Evolutionary conservation across 129 eudicot species (phyloP).

Genomic region (Lactuca sativa): DNA sequence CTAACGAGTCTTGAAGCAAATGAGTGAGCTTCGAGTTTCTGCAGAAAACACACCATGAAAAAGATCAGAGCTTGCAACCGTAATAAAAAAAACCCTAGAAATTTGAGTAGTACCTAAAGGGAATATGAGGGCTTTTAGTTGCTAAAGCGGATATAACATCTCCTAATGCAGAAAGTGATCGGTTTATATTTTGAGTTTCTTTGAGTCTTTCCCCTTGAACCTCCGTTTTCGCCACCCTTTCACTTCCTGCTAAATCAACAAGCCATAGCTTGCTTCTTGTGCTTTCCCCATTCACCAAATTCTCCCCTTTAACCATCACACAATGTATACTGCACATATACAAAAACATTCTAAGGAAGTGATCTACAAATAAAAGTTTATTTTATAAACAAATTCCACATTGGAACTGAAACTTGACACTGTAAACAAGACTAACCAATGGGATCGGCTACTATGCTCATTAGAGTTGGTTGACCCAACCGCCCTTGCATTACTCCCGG

Average conservation of each 20-base stretch:
- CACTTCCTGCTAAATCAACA: slow-evolving; percentile 95
- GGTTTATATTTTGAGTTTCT: slow-evolving; percentile 91
- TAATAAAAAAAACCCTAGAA: not conserved
- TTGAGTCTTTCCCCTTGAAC: slow-evolving; percentile 90
- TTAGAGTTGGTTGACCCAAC: slow-evolving; percentile 90
- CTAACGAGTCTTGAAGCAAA: slow-evolving; percentile 96
- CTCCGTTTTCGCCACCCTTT: slow-evolving; percentile 87
- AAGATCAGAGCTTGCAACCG: not conserved
- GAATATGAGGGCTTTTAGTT: slow-evolving; percentile 82
- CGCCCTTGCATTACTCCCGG: slow-evolving; percentile 85
- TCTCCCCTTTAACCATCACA: slow-evolving; percentile 98
- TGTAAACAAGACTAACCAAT: slow-evolving; percentile 54
- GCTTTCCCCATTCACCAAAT: slow-evolving; percentile 77
- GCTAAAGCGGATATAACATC: slow-evolving; percentile 95
- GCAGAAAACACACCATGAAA: slow-evolving; percentile 24
- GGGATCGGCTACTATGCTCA: slow-evolving; percentile 97
- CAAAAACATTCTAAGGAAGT: not conserved
- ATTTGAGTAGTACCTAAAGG: slow-evolving; percentile 59
- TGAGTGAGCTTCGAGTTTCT: slow-evolving; percentile 99
- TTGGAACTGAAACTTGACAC: not conserved
- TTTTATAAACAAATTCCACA: not conserved
- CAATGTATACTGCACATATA: slow-evolving; percentile 79
- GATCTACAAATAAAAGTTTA: not conserved
- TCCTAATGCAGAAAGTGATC: slow-evolving; percentile 97
- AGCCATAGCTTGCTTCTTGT: slow-evolving; percentile 94